Evolutionary conservation across 257 asterid species (phyloP), one percentile per base, ranked within the genome.

Genomic region (Nicotiana tomentosiformis): DNA sequence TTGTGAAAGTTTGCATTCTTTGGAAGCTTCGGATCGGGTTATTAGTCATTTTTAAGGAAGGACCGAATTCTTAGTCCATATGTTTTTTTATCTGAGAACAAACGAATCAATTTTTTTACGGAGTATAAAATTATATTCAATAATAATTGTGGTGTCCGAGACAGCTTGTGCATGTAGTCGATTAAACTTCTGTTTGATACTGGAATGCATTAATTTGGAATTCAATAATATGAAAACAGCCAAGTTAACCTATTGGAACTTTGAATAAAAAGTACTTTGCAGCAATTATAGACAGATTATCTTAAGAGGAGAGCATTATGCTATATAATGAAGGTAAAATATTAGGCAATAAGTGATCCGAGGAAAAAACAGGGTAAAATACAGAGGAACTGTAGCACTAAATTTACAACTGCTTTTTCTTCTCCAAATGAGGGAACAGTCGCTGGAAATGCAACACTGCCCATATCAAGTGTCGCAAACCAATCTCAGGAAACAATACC

Each of bases 401-500:
- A 11, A 14, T 65, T 65, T 30, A 65, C n/a, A 29, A 14, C 43
- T 65, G 20, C 87, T 89, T 86, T 82, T 89, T 87, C 90, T 83
- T 92, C 89, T 91, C 90, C 83, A 91, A 78, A 55, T 86, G 85
- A 29, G 91, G 86, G 81, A 86, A 78, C 7, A 60, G 82, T 56
- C 91, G 90, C 83, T 92, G 98, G 66, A 87, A 93, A 78, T 87
- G 86, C 85, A 93, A 58, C 15, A 95, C 90, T 8, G 93, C 93
- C 98, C 97, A 91, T 61, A 91, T 88, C 37, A 95, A 78, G 84
- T 95, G 98, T 14, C 86, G 65, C 72, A 93, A 84, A 26, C 96
- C 96, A 37, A 93, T 83, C 87, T 93, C 98, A 33, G 98, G 98
- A 95, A 97, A 95, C 77, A 93, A 82, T 0, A 89, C 98, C 29